phyloP scores from a whole-genome alignment of 148 eudicot genomes.

The Vaccinium macrocarpon region DNA sequence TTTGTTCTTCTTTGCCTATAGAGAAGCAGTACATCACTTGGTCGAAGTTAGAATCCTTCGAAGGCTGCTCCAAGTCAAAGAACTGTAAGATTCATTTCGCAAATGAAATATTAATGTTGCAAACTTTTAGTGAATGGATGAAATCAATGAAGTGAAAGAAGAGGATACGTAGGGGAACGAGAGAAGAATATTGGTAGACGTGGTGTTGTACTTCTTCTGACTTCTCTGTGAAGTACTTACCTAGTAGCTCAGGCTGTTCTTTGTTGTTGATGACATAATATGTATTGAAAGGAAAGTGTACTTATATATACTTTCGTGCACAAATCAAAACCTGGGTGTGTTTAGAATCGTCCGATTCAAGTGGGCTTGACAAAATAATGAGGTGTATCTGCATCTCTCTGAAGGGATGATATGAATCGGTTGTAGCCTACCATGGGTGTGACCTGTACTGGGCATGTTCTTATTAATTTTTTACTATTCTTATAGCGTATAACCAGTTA shows the following conservation, averaged over 20 bases:
- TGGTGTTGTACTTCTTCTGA: neutral
- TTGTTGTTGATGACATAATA: neutral
- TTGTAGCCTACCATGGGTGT: too few relatives aligned
- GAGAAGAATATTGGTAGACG: neutral
- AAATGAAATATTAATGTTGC: neutral
- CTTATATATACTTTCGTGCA: neutral
- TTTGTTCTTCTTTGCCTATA: slow-evolving; percentile 2
- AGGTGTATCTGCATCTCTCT: neutral
- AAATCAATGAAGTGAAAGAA: neutral
- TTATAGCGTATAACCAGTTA: too few relatives aligned
- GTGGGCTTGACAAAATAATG: neutral
- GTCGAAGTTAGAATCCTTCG: neutral
- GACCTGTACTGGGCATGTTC: too few relatives aligned
- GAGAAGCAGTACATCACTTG: neutral
- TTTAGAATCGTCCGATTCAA: neutral
- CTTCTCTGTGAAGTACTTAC: neutral
- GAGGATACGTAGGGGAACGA: neutral
- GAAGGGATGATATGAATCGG: too few relatives aligned
- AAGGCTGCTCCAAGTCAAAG: neutral
- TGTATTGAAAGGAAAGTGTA: neutral
- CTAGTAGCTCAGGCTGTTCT: neutral
- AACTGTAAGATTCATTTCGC: neutral
- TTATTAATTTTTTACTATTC: too few relatives aligned
- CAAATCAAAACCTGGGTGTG: neutral
- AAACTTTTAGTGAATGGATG: neutral